Evolutionary conservation across 225 moss, liverwort and hornwort genomes (phyloP).

Genomic region (Lunularia cruciata): DNA sequence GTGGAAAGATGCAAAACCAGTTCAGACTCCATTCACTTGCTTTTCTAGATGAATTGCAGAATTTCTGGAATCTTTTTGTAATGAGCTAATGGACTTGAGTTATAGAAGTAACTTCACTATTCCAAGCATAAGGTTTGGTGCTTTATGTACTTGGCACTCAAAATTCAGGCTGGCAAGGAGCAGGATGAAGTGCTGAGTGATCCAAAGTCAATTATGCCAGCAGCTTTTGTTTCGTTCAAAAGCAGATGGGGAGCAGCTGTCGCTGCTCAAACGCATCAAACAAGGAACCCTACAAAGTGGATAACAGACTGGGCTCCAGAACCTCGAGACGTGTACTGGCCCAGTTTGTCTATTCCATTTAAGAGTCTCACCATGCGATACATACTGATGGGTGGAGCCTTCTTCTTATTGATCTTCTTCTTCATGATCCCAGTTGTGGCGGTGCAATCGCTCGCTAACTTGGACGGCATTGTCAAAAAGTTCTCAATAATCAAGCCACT

Average conservation of each 20-base stretch:
- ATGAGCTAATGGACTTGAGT: too few relatives aligned
- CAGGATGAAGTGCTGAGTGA: constrained; percentile 46
- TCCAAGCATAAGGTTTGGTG: too few relatives aligned
- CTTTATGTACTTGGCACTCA: too few relatives aligned
- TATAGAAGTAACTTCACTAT: too few relatives aligned
- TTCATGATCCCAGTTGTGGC: constrained; percentile 59
- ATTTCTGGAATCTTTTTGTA: too few relatives aligned
- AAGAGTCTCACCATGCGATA: constrained; percentile 57
- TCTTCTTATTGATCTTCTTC: constrained; percentile 59
- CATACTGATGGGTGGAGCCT: constrained; percentile 24
- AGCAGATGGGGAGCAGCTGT: constrained; percentile 63
- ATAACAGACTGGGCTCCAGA: constrained; percentile 80
- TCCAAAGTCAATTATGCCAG: constrained; percentile 44
- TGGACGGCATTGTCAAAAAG: constrained; percentile 39
- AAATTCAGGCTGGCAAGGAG: constrained; percentile 55
- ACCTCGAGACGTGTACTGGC: constrained; percentile 77
- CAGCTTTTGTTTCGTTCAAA: constrained; percentile 78
- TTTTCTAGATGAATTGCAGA: too few relatives aligned
- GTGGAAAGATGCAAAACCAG: too few relatives aligned
- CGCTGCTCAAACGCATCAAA: constrained; percentile 81
- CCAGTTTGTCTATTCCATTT: constrained; percentile 70
- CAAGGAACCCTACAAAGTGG: constrained; percentile 70
- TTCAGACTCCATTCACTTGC: too few relatives aligned
- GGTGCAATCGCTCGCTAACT: constrained; percentile 69
- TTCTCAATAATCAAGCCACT: constrained; percentile 46